phyloP scores from a whole-genome alignment of 2,329 filamentous ascomycete species.

The Colletotrichum truncatum region DNA sequence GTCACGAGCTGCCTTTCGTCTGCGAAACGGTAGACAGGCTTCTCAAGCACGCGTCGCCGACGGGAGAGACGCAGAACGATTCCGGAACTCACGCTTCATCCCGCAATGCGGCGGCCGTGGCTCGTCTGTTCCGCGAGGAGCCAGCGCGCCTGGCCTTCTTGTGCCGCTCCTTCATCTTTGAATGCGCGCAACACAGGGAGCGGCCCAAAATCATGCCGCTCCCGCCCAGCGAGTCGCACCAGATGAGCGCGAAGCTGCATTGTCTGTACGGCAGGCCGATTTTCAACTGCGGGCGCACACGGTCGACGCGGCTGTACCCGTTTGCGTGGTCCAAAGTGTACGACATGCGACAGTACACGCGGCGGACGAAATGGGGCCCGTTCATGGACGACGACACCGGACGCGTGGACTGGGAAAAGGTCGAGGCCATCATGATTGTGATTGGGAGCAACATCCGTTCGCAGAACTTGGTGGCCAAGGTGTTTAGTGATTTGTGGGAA shows the following conservation, averaged over 20 bases:
- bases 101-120: constrained; percentile 55
- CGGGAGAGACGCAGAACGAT: constrained; percentile 39
- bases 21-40: constrained; percentile 54
- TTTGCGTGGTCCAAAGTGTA: constrained; percentile 77
- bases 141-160: constrained; percentile 69
- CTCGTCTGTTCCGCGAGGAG: constrained; percentile 52
- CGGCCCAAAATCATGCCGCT: background rate
- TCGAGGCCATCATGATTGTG: constrained; percentile 78
- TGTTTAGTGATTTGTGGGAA: constrained; percentile 63
- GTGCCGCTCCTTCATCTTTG: constrained; percentile 70
- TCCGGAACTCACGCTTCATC: constrained; percentile 52
- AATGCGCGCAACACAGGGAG: constrained; percentile 57
- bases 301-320: constrained; percentile 56
- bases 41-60: constrained; percentile 52
- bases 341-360: constrained; percentile 75
- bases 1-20: constrained; percentile 57
- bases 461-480: constrained; percentile 54
- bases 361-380: constrained; percentile 73
- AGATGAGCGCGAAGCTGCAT: constrained; percentile 77
- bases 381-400: constrained; percentile 71
- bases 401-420: constrained; percentile 80
- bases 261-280: constrained; percentile 73
- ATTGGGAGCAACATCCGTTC: constrained; percentile 69
- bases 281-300: constrained; percentile 45
- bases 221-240: constrained; percentile 54